These are phyloP conservation scores for Alternaria brassicicola DNA, from an alignment of 2,329 filamentous ascomycete genomes.

Conservation along the genomic window DNA sequence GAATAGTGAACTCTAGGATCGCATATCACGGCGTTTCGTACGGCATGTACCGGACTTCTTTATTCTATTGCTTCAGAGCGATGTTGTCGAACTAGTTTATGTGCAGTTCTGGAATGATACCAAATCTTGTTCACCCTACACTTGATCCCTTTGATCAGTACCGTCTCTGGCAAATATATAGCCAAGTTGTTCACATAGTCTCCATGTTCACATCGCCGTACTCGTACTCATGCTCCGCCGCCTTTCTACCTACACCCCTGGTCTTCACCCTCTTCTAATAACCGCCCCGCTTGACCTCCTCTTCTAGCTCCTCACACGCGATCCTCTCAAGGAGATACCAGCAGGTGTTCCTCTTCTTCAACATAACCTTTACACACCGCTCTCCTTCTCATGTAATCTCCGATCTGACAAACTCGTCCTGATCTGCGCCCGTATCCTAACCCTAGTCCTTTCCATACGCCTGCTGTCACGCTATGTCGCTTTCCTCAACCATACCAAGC, in stretches of 20 bases:
- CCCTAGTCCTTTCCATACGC: background rate
- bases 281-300: background rate
- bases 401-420: background rate
- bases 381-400: background rate
- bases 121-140: background rate
- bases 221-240: background rate
- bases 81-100: background rate
- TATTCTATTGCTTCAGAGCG: background rate
- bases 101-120: constrained; percentile 15
- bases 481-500: background rate
- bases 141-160: background rate
- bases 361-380: background rate
- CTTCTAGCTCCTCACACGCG: background rate
- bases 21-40: constrained; percentile 20
- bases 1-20: background rate
- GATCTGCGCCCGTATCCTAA: background rate
- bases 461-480: background rate
- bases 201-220: background rate
- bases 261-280: background rate
- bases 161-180: no score
- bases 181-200: background rate
- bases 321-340: background rate
- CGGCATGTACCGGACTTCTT: no score
- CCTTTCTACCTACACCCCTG: background rate
- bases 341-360: background rate